phyloP scores from a whole-genome alignment of 2,329 filamentous ascomycete species.

The Myrmaecium sp. region DNA sequence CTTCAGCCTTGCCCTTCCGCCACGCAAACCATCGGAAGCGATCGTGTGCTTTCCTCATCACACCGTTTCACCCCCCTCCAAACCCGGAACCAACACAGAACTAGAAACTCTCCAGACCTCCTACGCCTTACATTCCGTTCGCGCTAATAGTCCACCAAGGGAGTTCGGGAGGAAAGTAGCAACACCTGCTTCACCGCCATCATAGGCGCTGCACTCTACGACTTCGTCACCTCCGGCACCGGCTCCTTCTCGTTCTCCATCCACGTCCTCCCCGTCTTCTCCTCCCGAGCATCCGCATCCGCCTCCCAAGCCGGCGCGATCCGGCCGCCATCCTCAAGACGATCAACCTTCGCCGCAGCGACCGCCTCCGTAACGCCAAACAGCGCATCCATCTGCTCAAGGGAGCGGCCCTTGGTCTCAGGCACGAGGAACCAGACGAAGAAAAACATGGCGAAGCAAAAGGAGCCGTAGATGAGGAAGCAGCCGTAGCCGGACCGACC shows the following conservation, averaged over 20 bases:
- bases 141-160: no score
- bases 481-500: conserved; percentile 36
- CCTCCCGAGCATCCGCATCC: conserved; percentile 13
- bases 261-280: conserved; percentile 13
- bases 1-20: no score
- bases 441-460: conserved; percentile 47
- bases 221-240: conserved; percentile 11
- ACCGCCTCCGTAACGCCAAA: conserved; percentile 41
- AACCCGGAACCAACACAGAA: no score
- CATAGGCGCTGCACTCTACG: conserved; percentile 4
- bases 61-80: no score
- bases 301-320: conserved; percentile 24
- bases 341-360: no score
- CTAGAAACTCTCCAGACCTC: no score
- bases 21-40: no score
- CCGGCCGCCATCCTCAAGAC: conserved; percentile 25
- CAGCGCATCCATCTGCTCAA: conserved; percentile 51
- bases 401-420: conserved; percentile 48
- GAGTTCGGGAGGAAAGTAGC: no score
- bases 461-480: conserved; percentile 52
- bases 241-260: conserved; percentile 21
- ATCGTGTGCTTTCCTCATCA: no score
- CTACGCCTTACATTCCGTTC: no score
- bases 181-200: no score
- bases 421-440: conserved; percentile 55